Evolutionary conservation across 192 early-diverging fungal species (phyloP).

Genomic region (Coemansia sp.): DNA sequence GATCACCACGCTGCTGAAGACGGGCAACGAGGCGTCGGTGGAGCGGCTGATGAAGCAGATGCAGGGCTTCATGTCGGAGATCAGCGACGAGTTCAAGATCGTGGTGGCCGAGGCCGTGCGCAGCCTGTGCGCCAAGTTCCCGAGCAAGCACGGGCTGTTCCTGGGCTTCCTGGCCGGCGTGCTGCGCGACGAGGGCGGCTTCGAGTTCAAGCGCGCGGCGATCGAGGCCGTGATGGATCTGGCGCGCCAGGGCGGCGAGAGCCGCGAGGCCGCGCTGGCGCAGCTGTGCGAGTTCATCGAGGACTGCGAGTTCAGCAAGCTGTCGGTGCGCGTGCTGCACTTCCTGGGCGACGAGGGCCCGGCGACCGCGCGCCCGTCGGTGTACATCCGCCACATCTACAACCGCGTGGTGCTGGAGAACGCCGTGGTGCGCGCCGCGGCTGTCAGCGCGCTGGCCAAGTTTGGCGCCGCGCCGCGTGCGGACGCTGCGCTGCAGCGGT

Average conservation of each 20-base stretch:
- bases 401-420: conserved; percentile 98
- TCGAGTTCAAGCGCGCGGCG: conserved; percentile 93
- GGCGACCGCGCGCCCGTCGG: conserved; percentile 80
- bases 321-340: conserved; percentile 95
- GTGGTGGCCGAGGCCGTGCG: conserved; percentile 98
- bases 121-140: conserved; percentile 95
- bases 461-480: conserved; percentile 77
- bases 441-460: conserved; percentile 90
- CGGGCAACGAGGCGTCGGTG: conserved; percentile 95
- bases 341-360: conserved; percentile 93
- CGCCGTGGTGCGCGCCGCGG: conserved; percentile 90
- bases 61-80: conserved; percentile 95
- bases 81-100: conserved; percentile 98
- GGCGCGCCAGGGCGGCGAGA: conserved; percentile 88
- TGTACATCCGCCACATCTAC: conserved; percentile 99
- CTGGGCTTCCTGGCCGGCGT: conserved; percentile 87
- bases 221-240: conserved; percentile 98
- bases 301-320: conserved; percentile 98
- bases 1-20: conserved; percentile 97
- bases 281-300: conserved; percentile 99
- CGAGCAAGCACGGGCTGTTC: conserved; percentile 89
- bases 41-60: conserved; percentile 99
- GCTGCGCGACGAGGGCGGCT: conserved; percentile 95
- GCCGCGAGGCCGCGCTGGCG: conserved; percentile 87
- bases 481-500: conserved; percentile 66